phyloP scores from a whole-genome alignment of 2,329 filamentous ascomycete genomes.

The Tolypocladium ophioglossoides region DNA sequence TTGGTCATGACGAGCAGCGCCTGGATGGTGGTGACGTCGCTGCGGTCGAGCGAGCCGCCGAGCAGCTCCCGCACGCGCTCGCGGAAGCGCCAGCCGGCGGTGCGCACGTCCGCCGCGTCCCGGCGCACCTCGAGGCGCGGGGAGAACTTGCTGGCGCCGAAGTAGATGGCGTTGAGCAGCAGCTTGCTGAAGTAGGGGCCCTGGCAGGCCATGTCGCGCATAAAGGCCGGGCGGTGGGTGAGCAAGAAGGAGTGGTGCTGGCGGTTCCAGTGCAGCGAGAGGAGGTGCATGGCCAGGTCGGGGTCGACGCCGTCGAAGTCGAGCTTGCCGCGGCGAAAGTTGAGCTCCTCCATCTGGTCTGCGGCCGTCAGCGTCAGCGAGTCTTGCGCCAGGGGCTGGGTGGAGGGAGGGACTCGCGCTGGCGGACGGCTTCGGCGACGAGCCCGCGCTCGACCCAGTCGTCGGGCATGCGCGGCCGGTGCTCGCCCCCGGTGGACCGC shows the following conservation, averaged over 20 bases:
- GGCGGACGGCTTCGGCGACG: slow-evolving; percentile 34
- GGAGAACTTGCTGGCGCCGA: slow-evolving; percentile 33
- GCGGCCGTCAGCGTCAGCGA: not conserved
- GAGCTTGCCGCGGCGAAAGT: slow-evolving; percentile 31
- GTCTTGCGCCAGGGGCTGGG: too few species aligned
- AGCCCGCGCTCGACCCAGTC: slow-evolving; percentile 33
- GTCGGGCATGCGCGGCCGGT: slow-evolving; percentile 17
- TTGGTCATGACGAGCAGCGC: slow-evolving; percentile 40
- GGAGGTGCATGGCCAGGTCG: slow-evolving; percentile 38
- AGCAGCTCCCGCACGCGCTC: slow-evolving; percentile 35
- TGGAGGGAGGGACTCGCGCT: slow-evolving; percentile 11
- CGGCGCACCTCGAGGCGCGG: slow-evolving; percentile 31
- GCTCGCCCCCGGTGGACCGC: slow-evolving; percentile 3
- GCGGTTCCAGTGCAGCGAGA: slow-evolving; percentile 41
- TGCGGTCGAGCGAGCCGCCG: slow-evolving; percentile 32
- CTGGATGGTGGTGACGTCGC: slow-evolving; percentile 43
- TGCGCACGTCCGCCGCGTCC: too few species aligned
- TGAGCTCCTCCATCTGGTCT: slow-evolving; percentile 35
- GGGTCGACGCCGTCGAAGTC: slow-evolving; percentile 46
- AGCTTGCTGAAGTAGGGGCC: slow-evolving; percentile 47
- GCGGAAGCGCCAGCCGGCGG: too few species aligned
- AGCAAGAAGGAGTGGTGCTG: slow-evolving; percentile 38
- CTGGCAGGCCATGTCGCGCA: slow-evolving; percentile 39
- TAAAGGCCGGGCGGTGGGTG: slow-evolving; percentile 42
- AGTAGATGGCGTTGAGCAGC: slow-evolving; percentile 44